These are phyloP conservation scores for Starmerella ratchasimensis DNA, from an alignment of 805 yeast species.

Conservation along the genomic window DNA sequence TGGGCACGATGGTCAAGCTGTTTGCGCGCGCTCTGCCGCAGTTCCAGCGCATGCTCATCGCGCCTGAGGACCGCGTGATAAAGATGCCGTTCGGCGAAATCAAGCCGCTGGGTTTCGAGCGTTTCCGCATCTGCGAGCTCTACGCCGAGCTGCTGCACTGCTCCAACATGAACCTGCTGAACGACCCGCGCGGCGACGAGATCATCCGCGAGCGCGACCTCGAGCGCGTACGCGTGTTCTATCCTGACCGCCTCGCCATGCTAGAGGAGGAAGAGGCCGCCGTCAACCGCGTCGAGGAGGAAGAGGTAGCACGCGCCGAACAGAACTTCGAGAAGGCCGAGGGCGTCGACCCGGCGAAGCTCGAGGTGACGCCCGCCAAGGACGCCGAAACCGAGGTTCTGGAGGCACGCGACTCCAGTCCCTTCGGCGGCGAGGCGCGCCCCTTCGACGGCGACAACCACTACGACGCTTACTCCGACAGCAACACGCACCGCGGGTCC, in stretches of 20 bases:
- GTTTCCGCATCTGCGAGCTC: slow-evolving; percentile 80
- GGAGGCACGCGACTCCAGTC: too few relatives aligned
- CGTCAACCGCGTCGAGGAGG: background rate
- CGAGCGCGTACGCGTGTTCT: slow-evolving; percentile 33
- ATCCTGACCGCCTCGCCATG: slow-evolving; percentile 29
- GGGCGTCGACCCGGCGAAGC: background rate
- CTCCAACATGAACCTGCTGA: slow-evolving; percentile 88
- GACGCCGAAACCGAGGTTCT: background rate
- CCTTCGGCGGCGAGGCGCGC: background rate
- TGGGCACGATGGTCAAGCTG: slow-evolving; percentile 69
- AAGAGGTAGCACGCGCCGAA: background rate
- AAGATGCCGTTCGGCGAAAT: slow-evolving; percentile 53
- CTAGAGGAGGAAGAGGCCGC: background rate
- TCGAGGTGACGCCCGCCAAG: background rate
- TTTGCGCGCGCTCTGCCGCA: slow-evolving; percentile 63
- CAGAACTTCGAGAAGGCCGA: background rate
- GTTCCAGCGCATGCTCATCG: slow-evolving; percentile 49
- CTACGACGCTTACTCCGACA: slow-evolving; percentile 14
- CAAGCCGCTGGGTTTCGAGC: slow-evolving; percentile 77
- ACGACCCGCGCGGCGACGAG: slow-evolving; percentile 58
- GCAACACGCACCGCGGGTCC: slow-evolving; percentile 20
- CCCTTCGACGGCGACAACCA: slow-evolving; percentile 6
- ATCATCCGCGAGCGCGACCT: slow-evolving; percentile 56
- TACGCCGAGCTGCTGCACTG: slow-evolving; percentile 92
- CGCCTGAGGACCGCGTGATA: slow-evolving; percentile 27